Evolutionary conservation across 371 early-diverging fungal species (phyloP).

Genomic region (Mucor racemosus): DNA sequence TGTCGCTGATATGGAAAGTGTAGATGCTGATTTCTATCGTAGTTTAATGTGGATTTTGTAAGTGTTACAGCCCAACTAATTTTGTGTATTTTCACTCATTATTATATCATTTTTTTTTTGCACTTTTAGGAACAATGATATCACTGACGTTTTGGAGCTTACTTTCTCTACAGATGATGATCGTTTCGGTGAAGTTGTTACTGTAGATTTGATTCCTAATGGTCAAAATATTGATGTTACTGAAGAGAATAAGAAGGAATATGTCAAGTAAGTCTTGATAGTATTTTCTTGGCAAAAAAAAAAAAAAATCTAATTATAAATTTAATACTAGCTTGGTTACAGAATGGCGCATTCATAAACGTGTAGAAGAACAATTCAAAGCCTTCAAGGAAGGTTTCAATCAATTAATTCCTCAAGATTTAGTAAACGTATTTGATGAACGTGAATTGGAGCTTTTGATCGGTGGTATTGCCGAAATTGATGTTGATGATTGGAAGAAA

Average conservation of each 20-base stretch:
- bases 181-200: conserved; percentile 89
- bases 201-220: conserved; percentile 89
- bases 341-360: conserved; percentile 84
- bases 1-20: conserved; percentile 94
- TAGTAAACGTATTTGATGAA: conserved; percentile 96
- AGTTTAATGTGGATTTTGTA: conserved; percentile 94
- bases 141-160: conserved; percentile 86
- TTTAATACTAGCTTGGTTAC: conserved; percentile 62
- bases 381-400: conserved; percentile 96
- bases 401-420: conserved; percentile 93
- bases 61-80: conserved; percentile 20
- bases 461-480: conserved; percentile 97
- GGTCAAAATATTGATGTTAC: conserved; percentile 71
- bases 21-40: conserved; percentile 93
- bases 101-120: no score
- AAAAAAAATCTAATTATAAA: conserved; percentile 2
- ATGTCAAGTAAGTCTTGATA: conserved; percentile 65
- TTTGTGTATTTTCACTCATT: not conserved
- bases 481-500: conserved; percentile 99
- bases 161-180: conserved; percentile 95
- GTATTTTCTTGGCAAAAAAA: not conserved
- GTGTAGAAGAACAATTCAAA: conserved; percentile 94
- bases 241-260: conserved; percentile 57
- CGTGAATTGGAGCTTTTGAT: conserved; percentile 98
- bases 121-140: conserved; percentile 77